A percentile compares a stretch with the other conserved stretches of the same genome.
phyloP scores from a whole-genome alignment of 1,139 yeast species.

The Pichia sp. region DNA sequence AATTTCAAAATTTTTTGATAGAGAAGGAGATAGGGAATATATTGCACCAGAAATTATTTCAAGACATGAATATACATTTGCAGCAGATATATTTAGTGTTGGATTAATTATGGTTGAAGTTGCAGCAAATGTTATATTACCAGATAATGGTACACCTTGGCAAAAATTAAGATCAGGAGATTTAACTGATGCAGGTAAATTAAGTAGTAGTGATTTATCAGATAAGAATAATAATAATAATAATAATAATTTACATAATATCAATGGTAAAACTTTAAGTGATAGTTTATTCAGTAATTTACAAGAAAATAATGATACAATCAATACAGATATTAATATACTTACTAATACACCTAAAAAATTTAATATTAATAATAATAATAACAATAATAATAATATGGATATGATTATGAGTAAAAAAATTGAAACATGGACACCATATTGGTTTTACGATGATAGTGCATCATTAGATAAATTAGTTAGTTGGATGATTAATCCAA shows the following conservation, averaged over 20 bases:
- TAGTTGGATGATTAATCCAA: slow-evolving; percentile 83
- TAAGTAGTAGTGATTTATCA: slow-evolving; percentile 60
- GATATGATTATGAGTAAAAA: slow-evolving; percentile 5
- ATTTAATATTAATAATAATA: neutral
- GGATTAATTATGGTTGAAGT: slow-evolving; percentile 91
- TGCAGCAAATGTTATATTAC: slow-evolving; percentile 91
- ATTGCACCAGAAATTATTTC: slow-evolving; percentile 95
- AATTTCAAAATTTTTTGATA: slow-evolving; percentile 57
- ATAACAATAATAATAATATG: neutral
- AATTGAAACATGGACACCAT: slow-evolving; percentile 65
- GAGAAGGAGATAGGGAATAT: slow-evolving; percentile 96
- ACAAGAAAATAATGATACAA: slow-evolving; percentile 20
- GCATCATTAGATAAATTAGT: slow-evolving; percentile 74
- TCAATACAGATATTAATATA: slow-evolving; percentile 3
- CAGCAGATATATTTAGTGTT: slow-evolving; percentile 89
- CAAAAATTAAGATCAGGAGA: slow-evolving; percentile 93
- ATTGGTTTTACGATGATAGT: slow-evolving; percentile 68
- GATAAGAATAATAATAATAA: slow-evolving; percentile 8
- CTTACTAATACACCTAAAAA: neutral
- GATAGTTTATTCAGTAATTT: slow-evolving; percentile 16
- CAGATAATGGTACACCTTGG: slow-evolving; percentile 97
- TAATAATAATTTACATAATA: neutral
- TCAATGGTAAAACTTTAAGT: slow-evolving; percentile 11
- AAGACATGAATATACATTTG: slow-evolving; percentile 75
- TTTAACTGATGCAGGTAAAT: slow-evolving; percentile 86